These are phyloP conservation scores for Pouteria glomerata DNA, from an alignment of 148 eudicot genomes.

Conservation along the genomic window DNA sequence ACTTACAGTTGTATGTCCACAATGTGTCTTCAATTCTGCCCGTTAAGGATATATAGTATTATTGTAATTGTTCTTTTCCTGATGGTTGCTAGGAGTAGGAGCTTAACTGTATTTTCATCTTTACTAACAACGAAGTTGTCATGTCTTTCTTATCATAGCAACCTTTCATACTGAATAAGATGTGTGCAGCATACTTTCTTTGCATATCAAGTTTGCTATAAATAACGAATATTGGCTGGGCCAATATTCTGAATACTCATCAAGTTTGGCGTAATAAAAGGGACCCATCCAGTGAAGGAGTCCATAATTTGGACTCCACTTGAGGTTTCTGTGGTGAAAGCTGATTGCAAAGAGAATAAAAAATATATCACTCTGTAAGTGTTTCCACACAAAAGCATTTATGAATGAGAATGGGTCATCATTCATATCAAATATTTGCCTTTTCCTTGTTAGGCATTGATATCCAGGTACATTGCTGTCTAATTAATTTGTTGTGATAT, in stretches of 20 bases:
- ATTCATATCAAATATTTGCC: no score
- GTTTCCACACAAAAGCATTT: no score
- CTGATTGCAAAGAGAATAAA: background rate
- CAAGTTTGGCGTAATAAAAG: background rate
- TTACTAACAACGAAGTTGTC: background rate
- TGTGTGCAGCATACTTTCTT: background rate
- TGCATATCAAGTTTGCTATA: no score
- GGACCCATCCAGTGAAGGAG: background rate
- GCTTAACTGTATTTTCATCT: background rate
- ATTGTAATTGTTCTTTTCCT: background rate
- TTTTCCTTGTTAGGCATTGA: background rate
- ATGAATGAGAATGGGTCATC: no score
- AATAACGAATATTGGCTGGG: no score
- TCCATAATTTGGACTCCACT: background rate
- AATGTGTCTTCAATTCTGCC: background rate
- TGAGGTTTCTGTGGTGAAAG: background rate
- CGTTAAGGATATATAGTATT: background rate
- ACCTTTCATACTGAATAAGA: background rate
- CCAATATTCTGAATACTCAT: background rate
- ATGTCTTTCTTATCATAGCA: background rate
- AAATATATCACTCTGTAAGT: no score
- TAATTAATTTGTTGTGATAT: background rate
- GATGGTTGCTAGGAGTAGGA: background rate
- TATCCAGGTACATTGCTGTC: background rate
- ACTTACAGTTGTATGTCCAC: background rate